Evolutionary conservation across 768 basidiomycete species (phyloP).

Genomic region (Amanita polypyramis): DNA sequence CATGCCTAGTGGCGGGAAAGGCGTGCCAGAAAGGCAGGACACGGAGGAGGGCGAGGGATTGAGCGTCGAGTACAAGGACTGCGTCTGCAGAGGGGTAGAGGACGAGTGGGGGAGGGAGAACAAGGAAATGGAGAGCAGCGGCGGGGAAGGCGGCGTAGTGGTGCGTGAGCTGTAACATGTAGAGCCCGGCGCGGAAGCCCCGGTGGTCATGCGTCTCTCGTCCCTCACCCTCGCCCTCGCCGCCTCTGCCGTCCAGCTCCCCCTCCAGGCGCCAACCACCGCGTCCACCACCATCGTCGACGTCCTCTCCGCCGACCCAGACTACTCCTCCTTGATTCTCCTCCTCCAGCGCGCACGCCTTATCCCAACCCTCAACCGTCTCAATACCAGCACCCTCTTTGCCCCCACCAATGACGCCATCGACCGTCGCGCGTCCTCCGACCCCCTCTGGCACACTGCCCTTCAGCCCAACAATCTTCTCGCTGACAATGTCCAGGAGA

Average conservation of each 20-base stretch:
- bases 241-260: slow-evolving; percentile 10
- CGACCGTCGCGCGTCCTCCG: slow-evolving; percentile 28
- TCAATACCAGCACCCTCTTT: slow-evolving; percentile 79
- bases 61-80: slow-evolving; percentile 64
- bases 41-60: slow-evolving; percentile 49
- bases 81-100: slow-evolving; percentile 65
- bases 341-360: slow-evolving; percentile 81
- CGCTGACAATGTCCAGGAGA: slow-evolving; percentile 74
- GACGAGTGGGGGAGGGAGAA: slow-evolving; percentile 30
- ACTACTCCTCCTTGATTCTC: slow-evolving; percentile 65
- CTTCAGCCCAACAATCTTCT: slow-evolving; percentile 25
- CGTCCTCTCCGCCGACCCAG: slow-evolving; percentile 59
- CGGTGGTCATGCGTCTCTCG: slow-evolving; percentile 5
- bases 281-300: slow-evolving; percentile 63
- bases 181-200: background rate
- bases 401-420: slow-evolving; percentile 95
- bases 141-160: slow-evolving; percentile 38
- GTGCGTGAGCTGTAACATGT: slow-evolving; percentile 31
- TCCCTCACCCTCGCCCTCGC: slow-evolving; percentile 15
- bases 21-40: slow-evolving; percentile 75
- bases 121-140: slow-evolving; percentile 8
- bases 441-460: slow-evolving; percentile 27
- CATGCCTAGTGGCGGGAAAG: slow-evolving; percentile 49
- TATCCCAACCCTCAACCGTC: slow-evolving; percentile 83
- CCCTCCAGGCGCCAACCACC: slow-evolving; percentile 9